Base-by-base conservation (phyloP, 805 yeast genomes). In the Hanseniaspora lachancei region DNA sequence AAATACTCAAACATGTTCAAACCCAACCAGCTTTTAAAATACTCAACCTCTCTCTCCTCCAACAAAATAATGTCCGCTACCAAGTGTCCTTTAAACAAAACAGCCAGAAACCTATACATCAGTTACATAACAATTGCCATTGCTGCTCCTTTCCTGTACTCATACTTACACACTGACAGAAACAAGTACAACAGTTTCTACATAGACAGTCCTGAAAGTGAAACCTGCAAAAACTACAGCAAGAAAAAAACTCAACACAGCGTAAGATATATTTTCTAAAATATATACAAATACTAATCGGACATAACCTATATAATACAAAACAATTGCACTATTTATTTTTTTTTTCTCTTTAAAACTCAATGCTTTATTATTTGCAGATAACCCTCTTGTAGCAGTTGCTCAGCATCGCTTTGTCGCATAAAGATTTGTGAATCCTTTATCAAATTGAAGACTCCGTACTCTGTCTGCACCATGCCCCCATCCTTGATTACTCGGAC, bases 381-480 rank as follows among this genome's bases (percentile, higher is more conserved):
- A 62, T 86, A 88, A 0, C 97, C 97, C 68, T 93, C 98, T 64
- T 89, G 96, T 38, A 93, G 86, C 58, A 93, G 73, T 52, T 97
- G 72, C 64, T 91, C 97, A 7, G 93, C 98, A 64, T 93, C 98
- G 0, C 93, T 83, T 61, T 87, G 91, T 57, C 98, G 75, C 20
- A 91, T 97, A 65, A 86, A 91, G 65, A 91, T 89, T 65, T 93
- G 97, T 2, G 96, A 86, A 66, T 91, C 91, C 64, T 89, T 91
- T 2, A 95, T 86, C 60, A 93, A 71, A 63, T 89, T 89, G 71
- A 93, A 89, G 3, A 88, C 96, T 23, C 97, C 98, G 63, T 91
- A 91, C 66, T 91, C 98, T 0, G 98, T 93, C 65, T 89, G 96
- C 38, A 91, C 88, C 65, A 93, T 97, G 1, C 98, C 98, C 0